Evolutionary conservation across 2,329 filamentous ascomycete genomes (phyloP), one percentile per base, ranked within the genome.

Genomic region (Penicillium corylophilum): DNA sequence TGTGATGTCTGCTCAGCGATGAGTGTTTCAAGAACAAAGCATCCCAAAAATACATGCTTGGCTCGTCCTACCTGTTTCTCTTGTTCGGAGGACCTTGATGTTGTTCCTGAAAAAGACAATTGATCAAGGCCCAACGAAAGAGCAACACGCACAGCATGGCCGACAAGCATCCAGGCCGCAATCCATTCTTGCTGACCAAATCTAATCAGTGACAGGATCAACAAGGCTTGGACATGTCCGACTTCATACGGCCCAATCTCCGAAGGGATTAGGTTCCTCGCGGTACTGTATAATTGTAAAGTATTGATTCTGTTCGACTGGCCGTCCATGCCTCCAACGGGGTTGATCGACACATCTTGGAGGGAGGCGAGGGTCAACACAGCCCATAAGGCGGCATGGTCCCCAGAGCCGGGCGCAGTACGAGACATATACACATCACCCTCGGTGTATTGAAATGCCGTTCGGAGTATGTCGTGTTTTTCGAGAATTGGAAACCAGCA

Each of bases 401-500:
- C 66, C 67, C n/a, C 77, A 68, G 64, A 44, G 61, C 77, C 50
- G 64, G 70, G 23, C 66, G 50, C 71, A 62, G 54, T 48, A 22
- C 58, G 42, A 3, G 64, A 59, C 22, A 64, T 45, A 16, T 53
- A 56, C 12, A 59, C 60, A 29, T 67, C 62, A 18, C 63, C 60
- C 54, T 70, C 64, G 13, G 62, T 60, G 24, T 70, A 66, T 29
- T 64, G 66, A 33, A 67, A 71, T 13, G 67, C 68, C 28, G 82
- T 83, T 23, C 79, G 79, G 26, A 86, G 73, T 4, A 89, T 73
- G 38, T 80, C 78, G 44, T 86, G 81, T 55, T 85, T 87, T 56
- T 90, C 85, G 10, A 87, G 75, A 23, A 92, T 84, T 0, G 88
- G 88, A 23, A 92, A 78, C 88, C 88, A 92, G 47, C 81, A 84